Evolutionary conservation across 2,329 filamentous ascomycete species (phyloP), one percentile per base, ranked within the genome.

Genomic region (Colletotrichum sp.): DNA sequence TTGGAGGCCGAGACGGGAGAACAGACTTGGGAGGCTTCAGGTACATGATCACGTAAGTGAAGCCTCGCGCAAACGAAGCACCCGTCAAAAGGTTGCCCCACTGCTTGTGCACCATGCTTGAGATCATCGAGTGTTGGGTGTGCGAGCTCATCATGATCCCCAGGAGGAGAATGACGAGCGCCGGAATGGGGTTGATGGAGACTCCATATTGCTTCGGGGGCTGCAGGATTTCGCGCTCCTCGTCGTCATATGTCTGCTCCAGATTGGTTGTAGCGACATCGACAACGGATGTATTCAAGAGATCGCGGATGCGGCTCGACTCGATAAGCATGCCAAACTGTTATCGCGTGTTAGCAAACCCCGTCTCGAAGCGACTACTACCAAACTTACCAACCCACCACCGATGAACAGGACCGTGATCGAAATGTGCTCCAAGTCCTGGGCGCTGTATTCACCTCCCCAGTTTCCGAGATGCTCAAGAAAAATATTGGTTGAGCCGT

Each of bases 61-160:
- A 86, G 3, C 89, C 92, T 63, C 96, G 92, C 28, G 95, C 93
- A 74, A 98, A 89, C 0, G 96, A 93, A 71, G 95, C 96, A 30
- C 93, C 95, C 63, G 95, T 90, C 69, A 99, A 90, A 79, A 99
- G 90, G 81, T 92, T 93, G 30, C 96, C 96, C 96, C 96, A 99
- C 85, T 98, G 96, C 82, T 93, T 93, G 86, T 99, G 96, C 65
- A 99, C 91, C 95, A 97, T 98, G 79, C 93, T 95, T 12, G 95
- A 96, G 63, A 96, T 90, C 93, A 95, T 95, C 76, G 92, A 95
- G 32, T 88, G 84, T 83, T 98, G 96, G 75, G 96, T 95, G 84
- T 99, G 96, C 30, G 95, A 95, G 81, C 94, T 94, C 96, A 99
- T 99, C 95, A 98, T 97, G 83, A 96, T 91, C 39, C 97, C 97